Evolutionary conservation across 192 early-diverging fungal genomes (phyloP), one percentile per base, ranked within the genome.

Genomic region (Linnemannia hyalina): DNA sequence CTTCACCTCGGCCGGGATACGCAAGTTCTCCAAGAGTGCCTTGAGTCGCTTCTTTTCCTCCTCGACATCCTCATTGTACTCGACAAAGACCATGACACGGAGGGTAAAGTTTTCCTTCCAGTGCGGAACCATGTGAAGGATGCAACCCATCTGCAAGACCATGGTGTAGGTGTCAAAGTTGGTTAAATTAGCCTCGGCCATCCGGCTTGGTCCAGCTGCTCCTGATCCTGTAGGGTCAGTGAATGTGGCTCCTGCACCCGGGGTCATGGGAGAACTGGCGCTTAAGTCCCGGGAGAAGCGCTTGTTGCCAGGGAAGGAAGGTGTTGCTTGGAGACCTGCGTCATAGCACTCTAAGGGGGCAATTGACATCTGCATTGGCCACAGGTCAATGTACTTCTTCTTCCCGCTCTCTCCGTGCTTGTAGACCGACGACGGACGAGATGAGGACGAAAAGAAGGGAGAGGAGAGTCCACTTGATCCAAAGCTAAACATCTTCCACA

Each of bases 121-220:
- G 70, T 93, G 89, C 5, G 92, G 92, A 11, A 94, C 93, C 91
- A 95, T 90, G 52, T 95, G 91, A 65, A 95, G 77, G 36, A 95
- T 94, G 13, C 93, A 94, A 23, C 93, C 95, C 70, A 95, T 90
- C 86, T 95, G 95, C 55, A 95, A 82, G 11, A 95, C 94, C 92
- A 95, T 92, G 42, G 94, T 92, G 77, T 95, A 95, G 0, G 94
- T 93, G 70, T 93, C 92, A 89, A 95, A 94, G 57, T 92, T 92
- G 18, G 79, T 75, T 87, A 90, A 74, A 84, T 83, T 82, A 80
- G 89, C 49, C 82, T 78, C 74, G 78, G 81, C 22, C 74, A 74
- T 73, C 88, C 46, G 40, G 47, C 36, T 35, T 10, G 29, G 60
- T 65, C n/a, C 88, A 44, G 73, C 70, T 40, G 55, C 54, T 46